A percentile compares a stretch with the other conserved stretches of the same genome.
Evolutionary conservation across 495 filamentous ascomycete genomes (phyloP).

Genomic region (Penicillium pancosmium): DNA sequence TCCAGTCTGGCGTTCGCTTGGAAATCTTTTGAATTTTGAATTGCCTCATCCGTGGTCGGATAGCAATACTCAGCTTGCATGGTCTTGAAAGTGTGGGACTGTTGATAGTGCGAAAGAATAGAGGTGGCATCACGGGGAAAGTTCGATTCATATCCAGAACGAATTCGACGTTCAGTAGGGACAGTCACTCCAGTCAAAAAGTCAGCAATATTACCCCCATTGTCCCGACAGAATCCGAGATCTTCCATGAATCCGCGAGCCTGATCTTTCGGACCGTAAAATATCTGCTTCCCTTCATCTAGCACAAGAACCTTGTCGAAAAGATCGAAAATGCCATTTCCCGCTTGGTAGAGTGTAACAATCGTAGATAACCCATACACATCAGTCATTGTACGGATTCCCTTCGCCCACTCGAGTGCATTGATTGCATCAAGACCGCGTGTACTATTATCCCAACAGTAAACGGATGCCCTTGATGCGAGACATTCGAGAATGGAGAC

Average conservation of each 20-base stretch:
- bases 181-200: constrained; percentile 74
- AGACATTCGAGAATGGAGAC: constrained; percentile 69
- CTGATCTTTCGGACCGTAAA: constrained; percentile 59
- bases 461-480: constrained; percentile 60
- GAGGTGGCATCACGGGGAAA: constrained; percentile 51
- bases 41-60: constrained; percentile 45
- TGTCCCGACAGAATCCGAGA: constrained; percentile 64
- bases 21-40: constrained; percentile 49
- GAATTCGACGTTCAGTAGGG: constrained; percentile 62
- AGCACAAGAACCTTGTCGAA: constrained; percentile 72
- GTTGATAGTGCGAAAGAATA: constrained; percentile 42
- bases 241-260: constrained; percentile 69
- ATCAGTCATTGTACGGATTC: constrained; percentile 50
- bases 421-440: constrained; percentile 63
- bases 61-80: constrained; percentile 55
- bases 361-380: constrained; percentile 48
- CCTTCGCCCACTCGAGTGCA: constrained; percentile 56
- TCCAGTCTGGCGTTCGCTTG: constrained; percentile 47
- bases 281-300: constrained; percentile 65
- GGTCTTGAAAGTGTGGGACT: constrained; percentile 32
- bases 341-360: constrained; percentile 63
- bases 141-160: constrained; percentile 50
- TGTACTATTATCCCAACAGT: constrained; percentile 66
- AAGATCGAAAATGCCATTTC: constrained; percentile 62
- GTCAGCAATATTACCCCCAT: constrained; percentile 70